Percentiles rank a stretch among this genome's conserved stretches.
phyloP scores from a whole-genome alignment of 140 eudicot species.

The Oenanthe javanica region DNA sequence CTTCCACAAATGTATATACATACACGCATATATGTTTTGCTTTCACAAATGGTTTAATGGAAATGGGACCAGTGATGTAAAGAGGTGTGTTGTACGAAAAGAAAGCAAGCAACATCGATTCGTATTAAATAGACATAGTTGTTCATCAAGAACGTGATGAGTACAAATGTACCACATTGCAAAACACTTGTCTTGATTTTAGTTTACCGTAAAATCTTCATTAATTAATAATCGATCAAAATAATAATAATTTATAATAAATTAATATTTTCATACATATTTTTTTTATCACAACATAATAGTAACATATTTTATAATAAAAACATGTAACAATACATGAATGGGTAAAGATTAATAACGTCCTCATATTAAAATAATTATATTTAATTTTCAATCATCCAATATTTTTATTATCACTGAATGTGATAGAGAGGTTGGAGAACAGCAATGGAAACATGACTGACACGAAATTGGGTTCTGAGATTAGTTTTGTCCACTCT shows the following conservation, averaged over 20 bases:
- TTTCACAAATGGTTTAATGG: not conserved
- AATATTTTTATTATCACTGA: too few relatives aligned
- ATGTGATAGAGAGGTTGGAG: not conserved
- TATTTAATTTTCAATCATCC: too few relatives aligned
- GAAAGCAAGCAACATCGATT: constrained; percentile 12
- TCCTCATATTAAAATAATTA: too few relatives aligned
- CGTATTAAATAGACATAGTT: not conserved
- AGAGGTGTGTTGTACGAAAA: constrained; percentile 9
- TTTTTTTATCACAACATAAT: too few relatives aligned
- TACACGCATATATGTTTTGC: not conserved
- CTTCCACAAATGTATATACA: not conserved
- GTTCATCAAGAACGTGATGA: too few relatives aligned
- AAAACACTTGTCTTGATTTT: not conserved
- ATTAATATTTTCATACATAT: too few relatives aligned
- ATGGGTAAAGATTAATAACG: too few relatives aligned
- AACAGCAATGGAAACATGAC: not conserved
- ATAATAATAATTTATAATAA: too few relatives aligned
- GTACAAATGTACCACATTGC: not conserved
- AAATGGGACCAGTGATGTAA: constrained; percentile 5
- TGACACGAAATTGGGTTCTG: constrained; percentile 8
- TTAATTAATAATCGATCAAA: too few relatives aligned
- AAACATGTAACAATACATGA: too few relatives aligned
- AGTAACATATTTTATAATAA: too few relatives aligned
- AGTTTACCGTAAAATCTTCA: too few relatives aligned
- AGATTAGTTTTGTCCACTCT: not conserved